Conservation (phyloP, 1,284 basidiomycete species). For the Anthracocystis panici-leucophaei region DNA sequence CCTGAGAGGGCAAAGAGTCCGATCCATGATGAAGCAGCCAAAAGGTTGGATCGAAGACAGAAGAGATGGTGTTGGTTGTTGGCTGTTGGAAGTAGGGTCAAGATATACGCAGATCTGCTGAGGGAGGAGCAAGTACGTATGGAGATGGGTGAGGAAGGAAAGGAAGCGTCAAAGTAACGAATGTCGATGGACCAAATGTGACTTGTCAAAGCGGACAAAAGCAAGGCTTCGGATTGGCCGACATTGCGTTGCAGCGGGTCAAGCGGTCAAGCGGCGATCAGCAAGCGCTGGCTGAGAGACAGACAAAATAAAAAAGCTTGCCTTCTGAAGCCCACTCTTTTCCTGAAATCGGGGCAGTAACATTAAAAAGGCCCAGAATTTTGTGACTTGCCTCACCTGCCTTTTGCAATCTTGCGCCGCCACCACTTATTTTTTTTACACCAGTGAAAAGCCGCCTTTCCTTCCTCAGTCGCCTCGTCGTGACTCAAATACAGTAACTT, state of each 20-base stretch:
- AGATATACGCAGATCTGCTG: too few relatives aligned
- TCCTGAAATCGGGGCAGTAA: constrained; percentile 6
- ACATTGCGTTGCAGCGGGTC: not conserved
- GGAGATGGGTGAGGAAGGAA: constrained; percentile 2
- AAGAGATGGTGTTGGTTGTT: constrained; percentile 1
- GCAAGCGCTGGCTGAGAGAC: not conserved
- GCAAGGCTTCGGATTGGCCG: constrained; percentile 30
- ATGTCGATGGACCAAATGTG: not conserved
- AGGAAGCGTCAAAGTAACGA: not conserved
- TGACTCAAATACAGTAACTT: too few relatives aligned
- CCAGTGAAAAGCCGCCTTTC: too few relatives aligned
- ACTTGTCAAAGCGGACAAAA: constrained; percentile 21
- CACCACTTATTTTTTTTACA: too few relatives aligned
- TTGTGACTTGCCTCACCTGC: too few relatives aligned
- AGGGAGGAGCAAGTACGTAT: constrained; percentile 4
- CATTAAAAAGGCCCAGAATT: too few relatives aligned
- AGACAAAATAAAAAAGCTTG: not conserved
- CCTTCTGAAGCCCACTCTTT: not conserved
- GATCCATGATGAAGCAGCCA: constrained; percentile 50
- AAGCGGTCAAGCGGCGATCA: constrained; percentile 9
- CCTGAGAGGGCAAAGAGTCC: constrained; percentile 56
- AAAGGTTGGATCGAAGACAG: not conserved
- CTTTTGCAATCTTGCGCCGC: too few relatives aligned
- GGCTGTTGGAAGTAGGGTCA: not conserved
- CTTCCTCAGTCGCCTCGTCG: too few relatives aligned